Evolutionary conservation across 2,329 filamentous ascomycete species (phyloP).

Genomic region (Cladophialophora psammophila): DNA sequence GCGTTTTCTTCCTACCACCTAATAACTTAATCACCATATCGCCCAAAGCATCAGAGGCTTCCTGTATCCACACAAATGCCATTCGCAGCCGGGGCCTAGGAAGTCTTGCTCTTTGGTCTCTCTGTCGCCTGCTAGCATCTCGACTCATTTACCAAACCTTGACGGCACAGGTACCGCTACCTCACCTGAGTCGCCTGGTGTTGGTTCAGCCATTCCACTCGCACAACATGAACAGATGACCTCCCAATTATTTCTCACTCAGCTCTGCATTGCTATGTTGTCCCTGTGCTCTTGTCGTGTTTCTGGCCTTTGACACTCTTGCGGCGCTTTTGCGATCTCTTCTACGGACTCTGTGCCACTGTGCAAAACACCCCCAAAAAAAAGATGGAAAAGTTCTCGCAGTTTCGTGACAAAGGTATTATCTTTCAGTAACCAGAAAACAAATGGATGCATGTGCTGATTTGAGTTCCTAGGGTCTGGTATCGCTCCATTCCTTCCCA

Average conservation of each 20-base stretch:
- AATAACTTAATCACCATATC: background rate
- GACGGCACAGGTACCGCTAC: background rate
- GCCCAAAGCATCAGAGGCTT: background rate
- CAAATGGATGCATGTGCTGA: constrained; percentile 6
- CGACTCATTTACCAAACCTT: constrained; percentile 1
- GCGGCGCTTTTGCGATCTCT: constrained; percentile 5
- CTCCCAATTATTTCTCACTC: background rate
- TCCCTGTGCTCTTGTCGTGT: constrained; percentile 4
- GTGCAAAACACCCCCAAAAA: constrained; percentile 1
- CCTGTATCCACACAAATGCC: background rate
- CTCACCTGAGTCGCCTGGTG: constrained; percentile 8
- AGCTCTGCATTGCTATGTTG: constrained; percentile 23
- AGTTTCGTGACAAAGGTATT: constrained; percentile 86
- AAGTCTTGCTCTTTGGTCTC: constrained; percentile 1
- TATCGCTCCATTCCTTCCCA: constrained; percentile 92
- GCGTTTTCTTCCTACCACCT: background rate
- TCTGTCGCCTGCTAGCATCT: background rate
- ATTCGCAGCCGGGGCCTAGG: background rate
- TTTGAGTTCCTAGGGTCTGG: constrained; percentile 74
- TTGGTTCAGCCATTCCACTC: constrained; percentile 3
- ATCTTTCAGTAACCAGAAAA: constrained; percentile 14
- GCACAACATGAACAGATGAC: constrained; percentile 4
- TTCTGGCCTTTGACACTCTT: constrained; percentile 1
- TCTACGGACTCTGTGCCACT: constrained; percentile 11
- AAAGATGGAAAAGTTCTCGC: constrained; percentile 90